phyloP scores from a whole-genome alignment of 73 alveolate species.

The Durusdinium trenchii region DNA sequence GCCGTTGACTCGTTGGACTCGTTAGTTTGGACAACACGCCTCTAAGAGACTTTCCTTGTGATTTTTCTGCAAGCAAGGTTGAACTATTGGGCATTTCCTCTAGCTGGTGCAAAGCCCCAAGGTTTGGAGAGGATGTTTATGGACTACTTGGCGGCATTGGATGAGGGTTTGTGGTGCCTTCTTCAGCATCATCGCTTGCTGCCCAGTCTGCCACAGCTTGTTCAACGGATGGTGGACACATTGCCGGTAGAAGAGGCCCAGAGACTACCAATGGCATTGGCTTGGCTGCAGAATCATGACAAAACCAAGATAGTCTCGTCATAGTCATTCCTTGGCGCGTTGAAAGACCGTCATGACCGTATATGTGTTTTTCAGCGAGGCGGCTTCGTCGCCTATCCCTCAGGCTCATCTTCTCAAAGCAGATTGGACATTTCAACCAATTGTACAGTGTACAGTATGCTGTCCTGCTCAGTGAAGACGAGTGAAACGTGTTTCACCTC shows the following conservation, averaged over 20 bases:
- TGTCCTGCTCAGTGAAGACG: no score
- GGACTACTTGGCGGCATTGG: constrained; percentile 9
- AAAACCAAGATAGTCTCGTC: background rate
- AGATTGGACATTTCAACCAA: no score
- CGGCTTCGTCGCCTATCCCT: no score
- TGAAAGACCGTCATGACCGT: no score
- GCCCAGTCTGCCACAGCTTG: constrained; percentile 5
- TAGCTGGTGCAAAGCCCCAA: background rate
- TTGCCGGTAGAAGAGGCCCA: background rate
- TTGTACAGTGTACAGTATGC: no score
- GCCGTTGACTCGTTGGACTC: background rate
- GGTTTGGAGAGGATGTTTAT: background rate
- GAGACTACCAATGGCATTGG: background rate
- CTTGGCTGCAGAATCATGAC: constrained; percentile 1
- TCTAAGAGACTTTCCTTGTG: background rate
- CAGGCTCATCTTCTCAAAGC: no score
- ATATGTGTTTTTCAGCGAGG: no score
- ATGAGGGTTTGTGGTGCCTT: constrained; percentile 25
- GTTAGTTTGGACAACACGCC: background rate
- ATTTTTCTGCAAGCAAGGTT: background rate
- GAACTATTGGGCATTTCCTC: background rate
- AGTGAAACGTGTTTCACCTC: no score
- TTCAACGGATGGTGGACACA: background rate
- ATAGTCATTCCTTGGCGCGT: no score
- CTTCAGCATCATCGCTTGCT: constrained; percentile 17